These are phyloP conservation scores for Senna tora DNA, from an alignment of 306 rosid genomes.

Conservation along the genomic window DNA sequence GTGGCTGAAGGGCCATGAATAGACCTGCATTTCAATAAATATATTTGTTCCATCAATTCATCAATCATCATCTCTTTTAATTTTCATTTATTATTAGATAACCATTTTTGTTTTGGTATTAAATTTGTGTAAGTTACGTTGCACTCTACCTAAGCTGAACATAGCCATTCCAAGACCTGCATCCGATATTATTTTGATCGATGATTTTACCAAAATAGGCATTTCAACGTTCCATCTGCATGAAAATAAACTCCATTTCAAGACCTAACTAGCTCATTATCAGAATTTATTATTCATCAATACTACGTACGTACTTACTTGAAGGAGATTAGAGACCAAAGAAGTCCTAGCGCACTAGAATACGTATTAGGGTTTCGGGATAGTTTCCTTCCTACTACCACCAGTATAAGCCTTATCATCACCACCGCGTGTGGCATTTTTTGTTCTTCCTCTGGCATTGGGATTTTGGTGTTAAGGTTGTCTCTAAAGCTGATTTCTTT, in stretches of 20 bases:
- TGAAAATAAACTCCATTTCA: too few species aligned
- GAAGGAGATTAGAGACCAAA: constrained; percentile 88
- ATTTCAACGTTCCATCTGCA: constrained; percentile 76
- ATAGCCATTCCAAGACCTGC: constrained; percentile 99
- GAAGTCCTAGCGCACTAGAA: constrained; percentile 83
- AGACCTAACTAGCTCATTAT: too few species aligned
- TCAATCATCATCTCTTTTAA: not conserved
- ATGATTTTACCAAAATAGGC: constrained; percentile 80
- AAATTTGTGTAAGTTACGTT: too few species aligned
- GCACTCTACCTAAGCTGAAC: constrained; percentile 87
- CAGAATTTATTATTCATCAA: too few species aligned
- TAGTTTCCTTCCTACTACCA: constrained; percentile 86
- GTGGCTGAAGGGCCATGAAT: constrained; percentile 96
- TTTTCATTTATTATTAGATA: not conserved
- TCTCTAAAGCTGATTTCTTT: constrained; percentile 60
- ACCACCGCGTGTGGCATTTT: constrained; percentile 82
- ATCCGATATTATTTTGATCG: constrained; percentile 82
- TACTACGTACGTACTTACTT: constrained; percentile 44
- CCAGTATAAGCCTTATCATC: constrained; percentile 85
- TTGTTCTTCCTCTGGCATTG: constrained; percentile 39
- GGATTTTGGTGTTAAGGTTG: constrained; percentile 34
- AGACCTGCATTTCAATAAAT: constrained; percentile 55
- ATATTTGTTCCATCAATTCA: not conserved
- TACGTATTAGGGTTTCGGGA: constrained; percentile 88
- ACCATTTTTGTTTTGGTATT: too few species aligned